phyloP scores from a whole-genome alignment of 768 basidiomycete species.

The Termitomyces eurrhizus region DNA sequence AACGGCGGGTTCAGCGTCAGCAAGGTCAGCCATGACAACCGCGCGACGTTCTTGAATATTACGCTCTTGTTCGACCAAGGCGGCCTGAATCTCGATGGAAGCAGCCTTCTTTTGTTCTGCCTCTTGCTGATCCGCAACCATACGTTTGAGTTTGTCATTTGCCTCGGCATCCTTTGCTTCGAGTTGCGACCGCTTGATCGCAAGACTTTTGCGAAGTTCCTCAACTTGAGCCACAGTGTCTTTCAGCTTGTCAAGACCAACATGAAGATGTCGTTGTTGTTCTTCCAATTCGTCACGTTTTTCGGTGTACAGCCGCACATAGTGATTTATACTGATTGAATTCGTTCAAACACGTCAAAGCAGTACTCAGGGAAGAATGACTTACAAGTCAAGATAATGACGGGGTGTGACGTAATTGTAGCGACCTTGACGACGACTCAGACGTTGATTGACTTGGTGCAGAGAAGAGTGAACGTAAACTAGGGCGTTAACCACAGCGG shows the following conservation, averaged over 20 bases:
- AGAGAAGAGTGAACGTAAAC: slow-evolving; percentile 90
- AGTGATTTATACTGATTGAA: slow-evolving; percentile 83
- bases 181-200: slow-evolving; percentile 88
- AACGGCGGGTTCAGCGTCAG: slow-evolving; percentile 97
- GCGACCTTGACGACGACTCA: slow-evolving; percentile 91
- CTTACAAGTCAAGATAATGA: slow-evolving; percentile 98
- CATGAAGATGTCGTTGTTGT: slow-evolving; percentile 96
- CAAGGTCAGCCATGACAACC: slow-evolving; percentile 92
- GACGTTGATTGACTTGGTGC: slow-evolving; percentile 82
- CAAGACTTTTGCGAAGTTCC: slow-evolving; percentile 91
- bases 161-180: slow-evolving; percentile 93
- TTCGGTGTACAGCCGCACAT: slow-evolving; percentile 90
- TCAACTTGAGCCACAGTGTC: slow-evolving; percentile 98
- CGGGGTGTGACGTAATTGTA: slow-evolving; percentile 97
- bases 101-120: slow-evolving; percentile 98
- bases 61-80: slow-evolving; percentile 86
- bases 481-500: slow-evolving; percentile 89
- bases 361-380: slow-evolving; percentile 15
- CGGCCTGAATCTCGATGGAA: slow-evolving; percentile 94
- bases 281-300: slow-evolving; percentile 98
- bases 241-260: slow-evolving; percentile 93
- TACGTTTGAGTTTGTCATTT: slow-evolving; percentile 94
- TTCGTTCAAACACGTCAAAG: slow-evolving; percentile 5
- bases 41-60: slow-evolving; percentile 84
- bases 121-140: slow-evolving; percentile 98